Conservation (phyloP, 1,284 basidiomycete species). For the Boletus semigastroideus region DNA sequence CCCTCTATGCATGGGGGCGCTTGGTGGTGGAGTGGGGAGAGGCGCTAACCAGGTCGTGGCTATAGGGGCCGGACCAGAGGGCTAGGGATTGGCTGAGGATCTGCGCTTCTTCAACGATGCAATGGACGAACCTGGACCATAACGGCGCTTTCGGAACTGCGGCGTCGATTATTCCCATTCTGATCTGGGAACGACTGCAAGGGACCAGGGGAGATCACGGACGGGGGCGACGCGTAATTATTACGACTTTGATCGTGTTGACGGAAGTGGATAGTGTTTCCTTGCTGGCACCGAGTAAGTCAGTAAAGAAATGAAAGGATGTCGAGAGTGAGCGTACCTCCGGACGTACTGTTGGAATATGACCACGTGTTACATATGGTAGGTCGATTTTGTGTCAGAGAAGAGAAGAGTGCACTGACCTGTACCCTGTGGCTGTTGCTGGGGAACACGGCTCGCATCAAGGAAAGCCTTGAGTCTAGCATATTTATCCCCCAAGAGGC, state of each 20-base stretch:
- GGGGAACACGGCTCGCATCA: slow-evolving; percentile 4
- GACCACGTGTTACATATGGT: slow-evolving; percentile 2
- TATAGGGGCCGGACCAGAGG: slow-evolving; percentile 5
- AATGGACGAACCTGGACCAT: slow-evolving; percentile 20
- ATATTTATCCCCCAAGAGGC: slow-evolving; percentile 27
- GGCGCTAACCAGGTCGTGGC: slow-evolving; percentile 17
- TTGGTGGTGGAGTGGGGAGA: slow-evolving; percentile 28
- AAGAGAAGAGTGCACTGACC: slow-evolving; percentile 5
- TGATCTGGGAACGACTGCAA: slow-evolving; percentile 7
- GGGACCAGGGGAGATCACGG: slow-evolving; percentile 4
- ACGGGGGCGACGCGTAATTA: slow-evolving; percentile 6
- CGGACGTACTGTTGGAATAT: slow-evolving; percentile 6
- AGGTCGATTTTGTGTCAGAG: background rate
- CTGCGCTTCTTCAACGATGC: background rate
- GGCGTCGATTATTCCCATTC: slow-evolving; percentile 7
- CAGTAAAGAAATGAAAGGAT: background rate
- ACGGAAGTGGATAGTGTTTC: slow-evolving; percentile 2
- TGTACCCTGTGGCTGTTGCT: slow-evolving; percentile 10
- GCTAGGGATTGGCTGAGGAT: slow-evolving; percentile 12
- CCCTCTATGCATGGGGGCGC: slow-evolving; percentile 2
- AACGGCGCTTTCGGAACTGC: slow-evolving; percentile 15
- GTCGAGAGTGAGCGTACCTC: slow-evolving; percentile 12
- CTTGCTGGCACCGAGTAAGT: background rate
- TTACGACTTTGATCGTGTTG: slow-evolving; percentile 7
- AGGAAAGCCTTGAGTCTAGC: slow-evolving; percentile 12